These are phyloP conservation scores for Epicoccum sorghinum DNA, from an alignment of 2,329 filamentous ascomycete genomes.

Conservation along the genomic window DNA sequence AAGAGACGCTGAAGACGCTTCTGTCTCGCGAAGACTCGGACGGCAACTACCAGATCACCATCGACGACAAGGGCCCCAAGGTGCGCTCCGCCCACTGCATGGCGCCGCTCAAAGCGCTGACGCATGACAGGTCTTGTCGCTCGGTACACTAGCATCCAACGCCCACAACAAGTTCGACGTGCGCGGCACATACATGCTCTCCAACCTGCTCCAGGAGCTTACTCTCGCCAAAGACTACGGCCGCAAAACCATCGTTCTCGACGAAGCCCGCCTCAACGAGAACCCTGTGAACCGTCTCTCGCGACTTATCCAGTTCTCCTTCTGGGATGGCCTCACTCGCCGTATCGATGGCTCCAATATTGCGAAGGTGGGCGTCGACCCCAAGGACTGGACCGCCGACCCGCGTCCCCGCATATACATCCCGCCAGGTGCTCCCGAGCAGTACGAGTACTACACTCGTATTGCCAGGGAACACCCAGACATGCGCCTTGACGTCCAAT, in stretches of 20 bases:
- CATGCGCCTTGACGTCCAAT: slow-evolving; percentile 83
- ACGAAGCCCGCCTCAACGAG: slow-evolving; percentile 90
- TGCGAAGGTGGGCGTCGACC: slow-evolving; percentile 82
- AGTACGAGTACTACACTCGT: slow-evolving; percentile 85
- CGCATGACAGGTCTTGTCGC: slow-evolving; percentile 68
- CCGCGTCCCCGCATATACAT: slow-evolving; percentile 92
- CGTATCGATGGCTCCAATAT: slow-evolving; percentile 89
- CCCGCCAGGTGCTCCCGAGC: slow-evolving; percentile 81
- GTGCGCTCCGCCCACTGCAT: slow-evolving; percentile 50
- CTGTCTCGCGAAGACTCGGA: slow-evolving; percentile 90
- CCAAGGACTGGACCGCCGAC: slow-evolving; percentile 94
- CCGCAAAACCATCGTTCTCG: slow-evolving; percentile 85
- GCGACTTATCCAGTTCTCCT: slow-evolving; percentile 84
- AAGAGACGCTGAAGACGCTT: slow-evolving; percentile 78
- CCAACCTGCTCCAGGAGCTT: slow-evolving; percentile 93
- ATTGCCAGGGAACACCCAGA: slow-evolving; percentile 81
- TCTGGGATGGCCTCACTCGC: slow-evolving; percentile 90
- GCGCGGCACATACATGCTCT: slow-evolving; percentile 95
- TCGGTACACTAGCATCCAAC: slow-evolving; percentile 84
- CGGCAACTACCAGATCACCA: slow-evolving; percentile 94
- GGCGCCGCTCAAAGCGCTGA: slow-evolving; percentile 29
- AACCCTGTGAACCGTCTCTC: slow-evolving; percentile 90
- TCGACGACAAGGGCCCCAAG: slow-evolving; percentile 94
- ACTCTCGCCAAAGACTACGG: slow-evolving; percentile 90
- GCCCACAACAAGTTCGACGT: slow-evolving; percentile 89